These are phyloP conservation scores for Esteya vermicola DNA, from an alignment of 2,329 filamentous ascomycete genomes.

Conservation along the genomic window DNA sequence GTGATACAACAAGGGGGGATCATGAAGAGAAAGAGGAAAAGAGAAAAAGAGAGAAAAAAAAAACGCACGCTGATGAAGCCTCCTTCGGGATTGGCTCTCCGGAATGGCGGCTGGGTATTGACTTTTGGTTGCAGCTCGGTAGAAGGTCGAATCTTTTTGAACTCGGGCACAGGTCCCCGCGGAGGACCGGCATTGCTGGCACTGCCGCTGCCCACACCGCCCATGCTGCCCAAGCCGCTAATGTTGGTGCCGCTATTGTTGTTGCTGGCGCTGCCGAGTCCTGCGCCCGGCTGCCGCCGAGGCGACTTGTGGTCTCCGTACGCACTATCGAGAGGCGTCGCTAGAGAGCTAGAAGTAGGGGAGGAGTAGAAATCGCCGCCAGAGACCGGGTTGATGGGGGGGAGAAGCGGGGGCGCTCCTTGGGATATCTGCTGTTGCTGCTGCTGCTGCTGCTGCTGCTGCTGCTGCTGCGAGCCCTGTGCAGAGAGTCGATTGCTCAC, in stretches of 20 bases:
- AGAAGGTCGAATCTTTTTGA: slow-evolving; percentile 60
- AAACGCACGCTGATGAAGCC: slow-evolving; percentile 85
- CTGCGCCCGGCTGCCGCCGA: slow-evolving; percentile 22
- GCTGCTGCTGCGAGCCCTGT: slow-evolving; percentile 6
- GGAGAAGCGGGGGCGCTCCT: slow-evolving; percentile 38
- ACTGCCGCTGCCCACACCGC: neutral
- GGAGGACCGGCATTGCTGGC: slow-evolving; percentile 1
- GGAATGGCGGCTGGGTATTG: slow-evolving; percentile 77
- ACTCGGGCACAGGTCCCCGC: slow-evolving; percentile 70
- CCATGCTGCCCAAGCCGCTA: too few relatives aligned
- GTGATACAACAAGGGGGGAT: neutral
- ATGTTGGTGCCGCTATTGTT: slow-evolving; percentile 2
- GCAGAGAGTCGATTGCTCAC: slow-evolving; percentile 25
- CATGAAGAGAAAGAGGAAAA: slow-evolving; percentile 1
- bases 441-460: slow-evolving; percentile 45
- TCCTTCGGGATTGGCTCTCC: slow-evolving; percentile 88
- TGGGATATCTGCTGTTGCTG: slow-evolving; percentile 23
- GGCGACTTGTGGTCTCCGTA: slow-evolving; percentile 46
- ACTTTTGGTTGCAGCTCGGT: slow-evolving; percentile 69
- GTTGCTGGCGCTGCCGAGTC: slow-evolving; percentile 14
- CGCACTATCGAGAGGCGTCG: slow-evolving; percentile 54
- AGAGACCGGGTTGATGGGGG: slow-evolving; percentile 46
- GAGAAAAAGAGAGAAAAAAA: neutral
- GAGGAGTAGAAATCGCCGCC: slow-evolving; percentile 52
- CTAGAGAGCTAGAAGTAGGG: slow-evolving; percentile 45